These are phyloP conservation scores for Rubus parviflorus DNA, from an alignment of 306 rosid species.

Conservation along the genomic window DNA sequence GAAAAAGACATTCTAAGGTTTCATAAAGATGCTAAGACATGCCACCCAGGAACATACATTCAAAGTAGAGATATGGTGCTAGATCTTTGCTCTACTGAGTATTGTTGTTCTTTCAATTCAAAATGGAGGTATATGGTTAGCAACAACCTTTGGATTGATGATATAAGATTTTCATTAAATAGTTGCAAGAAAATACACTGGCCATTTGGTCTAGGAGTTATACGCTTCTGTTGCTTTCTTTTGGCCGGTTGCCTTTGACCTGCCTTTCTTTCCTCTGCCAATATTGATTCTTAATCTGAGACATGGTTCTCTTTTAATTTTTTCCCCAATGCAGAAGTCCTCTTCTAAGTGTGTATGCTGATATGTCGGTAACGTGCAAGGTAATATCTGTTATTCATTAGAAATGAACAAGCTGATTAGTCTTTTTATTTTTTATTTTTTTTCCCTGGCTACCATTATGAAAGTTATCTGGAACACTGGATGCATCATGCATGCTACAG, in stretches of 20 bases:
- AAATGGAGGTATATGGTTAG: neutral
- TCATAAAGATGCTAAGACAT: neutral
- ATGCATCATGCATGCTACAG: neutral
- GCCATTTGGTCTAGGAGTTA: neutral
- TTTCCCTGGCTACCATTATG: neutral
- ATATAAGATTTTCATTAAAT: neutral
- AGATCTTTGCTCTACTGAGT: too few species aligned
- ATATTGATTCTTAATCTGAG: constrained; percentile 14
- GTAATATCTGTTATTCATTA: constrained; percentile 39
- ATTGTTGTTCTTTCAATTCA: neutral
- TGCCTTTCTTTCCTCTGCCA: neutral
- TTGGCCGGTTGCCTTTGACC: neutral
- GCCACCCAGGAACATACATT: constrained; percentile 3
- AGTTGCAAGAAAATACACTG: neutral
- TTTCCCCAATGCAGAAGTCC: constrained; percentile 68
- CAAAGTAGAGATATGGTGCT: neutral
- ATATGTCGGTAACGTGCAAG: constrained; percentile 95
- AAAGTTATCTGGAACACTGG: neutral
- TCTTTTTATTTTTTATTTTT: neutral
- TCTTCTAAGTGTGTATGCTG: constrained; percentile 95
- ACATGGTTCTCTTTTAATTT: constrained; percentile 10
- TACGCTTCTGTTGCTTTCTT: neutral
- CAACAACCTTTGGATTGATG: neutral
- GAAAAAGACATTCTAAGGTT: neutral
- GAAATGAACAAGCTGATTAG: neutral